Evolutionary conservation across 2,329 filamentous ascomycete genomes (phyloP).

Genomic region (Pseudogymnoascus sp.): DNA sequence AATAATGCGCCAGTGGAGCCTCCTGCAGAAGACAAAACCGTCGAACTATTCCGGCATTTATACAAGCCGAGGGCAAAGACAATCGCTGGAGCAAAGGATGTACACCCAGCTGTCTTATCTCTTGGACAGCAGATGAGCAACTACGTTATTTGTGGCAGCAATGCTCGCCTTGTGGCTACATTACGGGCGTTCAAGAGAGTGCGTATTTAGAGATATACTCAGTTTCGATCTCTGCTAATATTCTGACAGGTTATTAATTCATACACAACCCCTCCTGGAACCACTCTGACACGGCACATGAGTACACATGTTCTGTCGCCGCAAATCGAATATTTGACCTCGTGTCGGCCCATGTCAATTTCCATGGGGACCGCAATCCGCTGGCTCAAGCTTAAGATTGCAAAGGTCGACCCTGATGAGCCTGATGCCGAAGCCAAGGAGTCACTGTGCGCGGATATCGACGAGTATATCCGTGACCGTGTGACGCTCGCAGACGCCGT

Average conservation of each 20-base stretch:
- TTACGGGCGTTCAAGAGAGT: constrained; percentile 84
- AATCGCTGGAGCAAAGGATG: constrained; percentile 58
- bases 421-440: constrained; percentile 77
- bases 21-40: constrained; percentile 53
- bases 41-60: constrained; percentile 75
- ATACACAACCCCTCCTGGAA: constrained; percentile 82
- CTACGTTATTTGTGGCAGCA: constrained; percentile 84
- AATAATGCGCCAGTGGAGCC: constrained; percentile 29
- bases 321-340: constrained; percentile 90
- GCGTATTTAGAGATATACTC: constrained; percentile 22
- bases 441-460: constrained; percentile 70
- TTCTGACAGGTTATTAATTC: constrained; percentile 68
- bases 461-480: constrained; percentile 83
- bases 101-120: constrained; percentile 78
- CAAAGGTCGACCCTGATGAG: constrained; percentile 78
- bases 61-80: constrained; percentile 63
- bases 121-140: constrained; percentile 77
- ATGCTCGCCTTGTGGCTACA: constrained; percentile 78
- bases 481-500: constrained; percentile 80
- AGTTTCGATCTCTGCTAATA: not conserved
- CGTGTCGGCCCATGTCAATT: constrained; percentile 91
- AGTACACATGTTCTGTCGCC: constrained; percentile 85
- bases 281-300: constrained; percentile 81
- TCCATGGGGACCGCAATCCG: constrained; percentile 96
- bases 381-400: constrained; percentile 87